Evolutionary conservation across 1,284 basidiomycete species (phyloP).

Genomic region (Gomphus bonarii): DNA sequence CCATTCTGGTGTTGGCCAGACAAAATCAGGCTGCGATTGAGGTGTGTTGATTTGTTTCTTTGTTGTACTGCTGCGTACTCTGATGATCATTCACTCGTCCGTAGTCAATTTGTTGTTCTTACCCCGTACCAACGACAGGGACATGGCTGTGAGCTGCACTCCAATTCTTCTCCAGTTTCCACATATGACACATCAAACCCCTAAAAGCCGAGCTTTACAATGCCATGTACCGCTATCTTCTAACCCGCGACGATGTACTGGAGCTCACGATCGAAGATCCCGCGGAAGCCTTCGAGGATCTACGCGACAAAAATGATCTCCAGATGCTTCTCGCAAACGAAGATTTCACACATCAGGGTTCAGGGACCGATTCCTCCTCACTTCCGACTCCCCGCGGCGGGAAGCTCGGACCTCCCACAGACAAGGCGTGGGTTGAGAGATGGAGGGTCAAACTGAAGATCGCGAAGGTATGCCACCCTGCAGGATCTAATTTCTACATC

Average conservation of each 20-base stretch:
- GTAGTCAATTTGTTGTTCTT: slow-evolving; percentile 89
- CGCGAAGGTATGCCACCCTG: slow-evolving; percentile 49
- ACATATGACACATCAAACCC: slow-evolving; percentile 4
- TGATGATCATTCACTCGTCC: slow-evolving; percentile 2
- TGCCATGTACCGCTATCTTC: slow-evolving; percentile 73
- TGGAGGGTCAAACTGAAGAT: slow-evolving; percentile 83
- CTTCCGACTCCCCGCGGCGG: slow-evolving; percentile 41
- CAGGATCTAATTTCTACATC: background rate
- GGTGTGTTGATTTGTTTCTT: slow-evolving; percentile 36
- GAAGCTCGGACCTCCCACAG: slow-evolving; percentile 66
- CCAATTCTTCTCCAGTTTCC: background rate
- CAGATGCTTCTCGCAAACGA: slow-evolving; percentile 62
- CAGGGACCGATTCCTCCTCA: slow-evolving; percentile 32
- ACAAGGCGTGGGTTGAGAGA: slow-evolving; percentile 71
- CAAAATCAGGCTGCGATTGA: slow-evolving; percentile 73
- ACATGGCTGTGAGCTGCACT: slow-evolving; percentile 69
- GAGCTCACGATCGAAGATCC: slow-evolving; percentile 97
- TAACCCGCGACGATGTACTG: slow-evolving; percentile 57
- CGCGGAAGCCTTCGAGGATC: slow-evolving; percentile 90
- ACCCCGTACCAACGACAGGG: slow-evolving; percentile 86
- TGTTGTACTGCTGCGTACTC: no score
- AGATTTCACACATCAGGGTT: slow-evolving; percentile 57
- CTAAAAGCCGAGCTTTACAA: slow-evolving; percentile 74
- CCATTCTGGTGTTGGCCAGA: slow-evolving; percentile 93
- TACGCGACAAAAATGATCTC: slow-evolving; percentile 89